Conservation (phyloP, 2,329 filamentous ascomycete genomes). For the Capronia epimyces region DNA sequence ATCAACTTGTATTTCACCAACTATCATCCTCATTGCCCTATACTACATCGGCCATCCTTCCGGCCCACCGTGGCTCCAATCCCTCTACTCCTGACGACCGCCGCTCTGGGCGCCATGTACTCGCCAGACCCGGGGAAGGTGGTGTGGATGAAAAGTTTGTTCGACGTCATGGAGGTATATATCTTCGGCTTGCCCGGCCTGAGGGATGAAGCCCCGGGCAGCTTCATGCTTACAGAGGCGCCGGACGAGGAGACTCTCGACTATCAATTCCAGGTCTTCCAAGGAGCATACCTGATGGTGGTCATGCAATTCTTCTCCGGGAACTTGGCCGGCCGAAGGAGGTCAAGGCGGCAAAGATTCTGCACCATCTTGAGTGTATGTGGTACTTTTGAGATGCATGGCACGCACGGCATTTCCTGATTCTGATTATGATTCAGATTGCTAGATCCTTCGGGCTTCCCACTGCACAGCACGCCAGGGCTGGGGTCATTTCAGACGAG, state of each 20-base stretch:
- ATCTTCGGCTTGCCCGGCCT: slow-evolving; percentile 23
- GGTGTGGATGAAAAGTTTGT: slow-evolving; percentile 19
- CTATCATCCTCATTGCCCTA: slow-evolving; percentile 43
- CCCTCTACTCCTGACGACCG: slow-evolving; percentile 38
- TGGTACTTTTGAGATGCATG: neutral
- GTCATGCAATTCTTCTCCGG: slow-evolving; percentile 44
- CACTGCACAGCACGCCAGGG: slow-evolving; percentile 35
- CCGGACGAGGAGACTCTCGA: slow-evolving; percentile 31
- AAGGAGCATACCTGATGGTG: slow-evolving; percentile 41
- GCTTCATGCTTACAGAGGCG: slow-evolving; percentile 32
- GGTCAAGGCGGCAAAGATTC: slow-evolving; percentile 42
- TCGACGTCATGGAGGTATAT: slow-evolving; percentile 36
- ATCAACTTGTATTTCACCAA: slow-evolving; percentile 39
- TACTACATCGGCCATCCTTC: slow-evolving; percentile 42
- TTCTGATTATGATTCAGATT: no score
- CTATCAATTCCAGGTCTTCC: slow-evolving; percentile 39
- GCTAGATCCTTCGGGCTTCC: slow-evolving; percentile 38
- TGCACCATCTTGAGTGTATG: slow-evolving; percentile 39
- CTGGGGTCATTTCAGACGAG: slow-evolving; percentile 36
- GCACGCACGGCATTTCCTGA: no score
- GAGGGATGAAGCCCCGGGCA: slow-evolving; percentile 39
- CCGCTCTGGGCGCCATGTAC: slow-evolving; percentile 45
- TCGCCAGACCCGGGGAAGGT: slow-evolving; percentile 29
- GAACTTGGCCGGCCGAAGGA: slow-evolving; percentile 36
- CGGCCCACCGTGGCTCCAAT: slow-evolving; percentile 36